Evolutionary conservation across 169 alveolate genomes (phyloP).

Genomic region (Sarcocystis neurona): DNA sequence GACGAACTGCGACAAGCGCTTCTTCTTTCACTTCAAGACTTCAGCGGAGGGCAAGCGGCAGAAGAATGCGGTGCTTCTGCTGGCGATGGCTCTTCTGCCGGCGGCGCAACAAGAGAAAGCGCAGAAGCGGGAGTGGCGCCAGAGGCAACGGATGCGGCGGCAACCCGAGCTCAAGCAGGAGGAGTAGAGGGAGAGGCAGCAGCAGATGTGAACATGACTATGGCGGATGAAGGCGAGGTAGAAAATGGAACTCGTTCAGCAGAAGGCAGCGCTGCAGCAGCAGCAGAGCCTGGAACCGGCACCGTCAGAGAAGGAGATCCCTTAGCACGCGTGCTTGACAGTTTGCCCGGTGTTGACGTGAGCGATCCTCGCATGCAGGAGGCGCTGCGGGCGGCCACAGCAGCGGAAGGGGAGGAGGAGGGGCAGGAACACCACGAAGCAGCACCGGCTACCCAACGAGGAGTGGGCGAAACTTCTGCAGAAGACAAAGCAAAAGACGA

Average conservation of each 20-base stretch:
- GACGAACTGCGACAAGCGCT: constrained; percentile 60
- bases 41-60: constrained; percentile 25
- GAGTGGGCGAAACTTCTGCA: too few relatives aligned
- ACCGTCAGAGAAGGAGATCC: not conserved
- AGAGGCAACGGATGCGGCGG: not conserved
- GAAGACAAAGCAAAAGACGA: too few relatives aligned
- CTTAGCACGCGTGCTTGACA: not conserved
- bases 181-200: too few relatives aligned
- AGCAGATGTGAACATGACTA: too few relatives aligned
- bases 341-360: constrained; percentile 50
- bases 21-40: constrained; percentile 36
- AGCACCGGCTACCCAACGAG: too few relatives aligned
- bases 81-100: not conserved
- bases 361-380: constrained; percentile 38
- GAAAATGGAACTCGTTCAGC: too few relatives aligned
- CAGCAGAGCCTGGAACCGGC: not conserved
- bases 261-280: too few relatives aligned
- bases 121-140: not conserved
- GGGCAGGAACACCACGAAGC: not conserved
- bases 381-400: constrained; percentile 1
- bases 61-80: not conserved
- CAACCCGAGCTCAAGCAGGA: not conserved
- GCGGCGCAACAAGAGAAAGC: not conserved
- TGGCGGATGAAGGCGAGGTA: too few relatives aligned
- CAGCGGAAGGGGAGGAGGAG: not conserved